A percentile compares a stretch with the other conserved stretches of the same genome.
Evolutionary conservation across 306 rosid genomes (phyloP).

Genomic region (Malus sylvestris): DNA sequence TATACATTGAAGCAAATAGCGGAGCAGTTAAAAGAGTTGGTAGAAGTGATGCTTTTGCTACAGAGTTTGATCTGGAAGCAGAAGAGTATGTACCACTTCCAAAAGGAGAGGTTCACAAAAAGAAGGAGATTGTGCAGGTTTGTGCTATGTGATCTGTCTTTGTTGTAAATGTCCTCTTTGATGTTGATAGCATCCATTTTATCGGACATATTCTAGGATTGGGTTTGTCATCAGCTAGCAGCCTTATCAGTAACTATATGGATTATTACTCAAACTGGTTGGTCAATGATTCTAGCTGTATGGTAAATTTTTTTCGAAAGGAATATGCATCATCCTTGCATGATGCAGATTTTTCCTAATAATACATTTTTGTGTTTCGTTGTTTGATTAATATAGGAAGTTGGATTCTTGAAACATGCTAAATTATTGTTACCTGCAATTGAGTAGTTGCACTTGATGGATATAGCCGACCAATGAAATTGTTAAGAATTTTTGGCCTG

Average conservation of each 20-base stretch:
- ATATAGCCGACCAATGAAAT: background rate
- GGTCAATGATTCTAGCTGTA: background rate
- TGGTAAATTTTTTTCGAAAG: background rate
- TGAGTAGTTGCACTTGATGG: background rate
- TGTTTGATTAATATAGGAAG: background rate
- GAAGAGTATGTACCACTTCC: conserved; percentile 99
- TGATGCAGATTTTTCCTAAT: background rate
- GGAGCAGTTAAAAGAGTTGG: conserved; percentile 98
- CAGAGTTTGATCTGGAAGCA: conserved; percentile 97
- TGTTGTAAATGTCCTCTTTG: background rate
- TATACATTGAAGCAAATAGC: conserved; percentile 89
- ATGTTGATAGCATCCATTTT: conserved; percentile 1
- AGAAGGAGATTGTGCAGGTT: conserved; percentile 96
- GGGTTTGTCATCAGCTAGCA: background rate
- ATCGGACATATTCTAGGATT: background rate
- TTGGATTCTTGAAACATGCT: background rate
- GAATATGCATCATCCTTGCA: background rate
- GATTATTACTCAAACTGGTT: background rate
- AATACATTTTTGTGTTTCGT: background rate
- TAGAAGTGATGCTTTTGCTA: conserved; percentile 95
- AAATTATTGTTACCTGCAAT: background rate
- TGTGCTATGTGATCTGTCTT: conserved; percentile 21
- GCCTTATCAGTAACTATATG: background rate
- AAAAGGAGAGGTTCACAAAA: conserved; percentile 98
- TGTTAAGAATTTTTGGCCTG: background rate